Base-by-base conservation (phyloP, 352 stramenopile genomes). In the Pythium phragmitis region DNA sequence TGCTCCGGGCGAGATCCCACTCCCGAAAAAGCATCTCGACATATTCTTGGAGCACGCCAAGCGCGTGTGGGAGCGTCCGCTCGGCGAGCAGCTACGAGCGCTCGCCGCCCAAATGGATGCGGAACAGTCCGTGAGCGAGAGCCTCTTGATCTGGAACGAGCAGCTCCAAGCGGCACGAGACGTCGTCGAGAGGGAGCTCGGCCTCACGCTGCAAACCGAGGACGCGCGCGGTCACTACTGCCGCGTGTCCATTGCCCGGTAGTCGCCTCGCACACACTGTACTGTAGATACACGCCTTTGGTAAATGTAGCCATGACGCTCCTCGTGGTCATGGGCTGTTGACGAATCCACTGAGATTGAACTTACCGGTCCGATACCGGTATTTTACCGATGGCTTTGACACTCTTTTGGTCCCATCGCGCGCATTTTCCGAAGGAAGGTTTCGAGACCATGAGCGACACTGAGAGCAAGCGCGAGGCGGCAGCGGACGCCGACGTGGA, bases 1-100 rank as follows among this genome's bases (percentile, higher is more conserved):
- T 55, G 73, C 79, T 7, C 86, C 86, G 7, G 86, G 86, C n/a
- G 81, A 77, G 21, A 91, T 95, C 23, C 85, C 85, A 0, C 83
- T 95, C 54, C 84, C 86, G 7, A 76, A 80, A 41, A 66, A 82
- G 30, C 81, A 93, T 39, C 58, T 95, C 5, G 81, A 95, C 11
- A 50, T 63, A 2, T 95, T 95, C 55, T 69, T 95, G 12, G 78
- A 72, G 43, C 80, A 89, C 47, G 82, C 82, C 30, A 78, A 91
- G 65, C 57, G 74, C 19, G 76, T 87, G 14, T 95, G 86, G 86
- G 70, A 88, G 54, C 62, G 62, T 34, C 83, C 83, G 1, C 74
- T 94, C n/a, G 69, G 74, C 9, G 66, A 77, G 47, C 69, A 69
- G 28, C 60, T 92, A 14, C 63, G 63, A 12, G 43, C 54, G 19